Base-by-base conservation (phyloP, 768 basidiomycete species). In the Tephrocybe sp. region DNA sequence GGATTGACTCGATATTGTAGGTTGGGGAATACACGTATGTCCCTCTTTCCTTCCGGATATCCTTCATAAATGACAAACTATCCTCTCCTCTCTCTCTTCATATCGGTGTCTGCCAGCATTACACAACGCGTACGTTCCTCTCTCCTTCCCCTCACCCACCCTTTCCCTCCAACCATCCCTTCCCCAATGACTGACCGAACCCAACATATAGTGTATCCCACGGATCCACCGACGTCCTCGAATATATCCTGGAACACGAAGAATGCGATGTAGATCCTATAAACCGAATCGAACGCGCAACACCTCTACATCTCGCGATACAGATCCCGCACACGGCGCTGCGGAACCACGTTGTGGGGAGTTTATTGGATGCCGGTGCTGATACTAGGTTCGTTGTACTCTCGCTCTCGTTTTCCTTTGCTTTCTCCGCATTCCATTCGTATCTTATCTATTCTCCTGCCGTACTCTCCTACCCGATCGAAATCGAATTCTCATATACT, bases 251-350 rank as follows among this genome's bases (percentile, higher is more conserved):
- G 27, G 79, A 78, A 4, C 73, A 82, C 58, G 87, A 91, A 10
- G 78, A 75, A 3, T 91, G 89, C 69, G 90, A 92, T 60, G 88
- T 91, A 43, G 90, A 94, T 63, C 80, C 82, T 15, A 71, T 79
- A 59, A 92, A 92, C 66, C 74, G 75, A 16, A 61, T 86, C 23
- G 82, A 85, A 41, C 76, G 76, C 8, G 81, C 82, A 6, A 93
- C 91, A 0, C 91, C 91, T 3, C 71, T 94, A 13, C 91, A 92
- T 64, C 75, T 90, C 21, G 90, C 88, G 7, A 65, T 86, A 7
- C 66, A 69, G 53, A 64, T 87, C 37, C 70, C 79, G 27, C 73
- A 86, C 52, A 64, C 63, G 1, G 85, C 82, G 23, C 62, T 82
- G 18, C 67, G 88, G 39, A 61, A 65, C 41, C 67, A 72, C 40